Evolutionary conservation across 148 eudicot genomes (phyloP).

Genomic region (Amaranthus palmeri): DNA sequence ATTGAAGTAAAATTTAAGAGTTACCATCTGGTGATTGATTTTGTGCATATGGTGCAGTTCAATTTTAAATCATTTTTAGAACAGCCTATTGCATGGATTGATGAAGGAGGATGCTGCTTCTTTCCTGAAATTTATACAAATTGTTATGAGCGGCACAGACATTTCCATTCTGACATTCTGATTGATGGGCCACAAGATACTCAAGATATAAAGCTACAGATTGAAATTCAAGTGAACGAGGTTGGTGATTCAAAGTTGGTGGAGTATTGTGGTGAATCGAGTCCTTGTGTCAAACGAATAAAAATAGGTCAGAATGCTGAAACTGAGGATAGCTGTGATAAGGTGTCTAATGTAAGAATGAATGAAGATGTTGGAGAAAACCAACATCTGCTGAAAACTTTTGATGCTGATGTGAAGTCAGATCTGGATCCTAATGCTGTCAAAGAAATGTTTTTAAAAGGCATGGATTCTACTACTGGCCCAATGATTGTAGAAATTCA

Average conservation of each 20-base stretch:
- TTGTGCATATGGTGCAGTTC: slow-evolving; percentile 67
- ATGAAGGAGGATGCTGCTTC: slow-evolving; percentile 71
- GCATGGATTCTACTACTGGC: slow-evolving; percentile 36
- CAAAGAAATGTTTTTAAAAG: slow-evolving; percentile 43
- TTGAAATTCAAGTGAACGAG: slow-evolving; percentile 72
- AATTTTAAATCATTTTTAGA: slow-evolving; percentile 53
- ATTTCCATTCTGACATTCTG: slow-evolving; percentile 24
- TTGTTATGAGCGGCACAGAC: slow-evolving; percentile 28
- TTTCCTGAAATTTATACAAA: slow-evolving; percentile 61
- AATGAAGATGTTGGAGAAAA: slow-evolving; percentile 34
- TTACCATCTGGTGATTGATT: slow-evolving; percentile 48
- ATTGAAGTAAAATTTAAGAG: slow-evolving; percentile 54
- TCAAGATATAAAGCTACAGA: slow-evolving; percentile 59
- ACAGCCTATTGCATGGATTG: slow-evolving; percentile 90
- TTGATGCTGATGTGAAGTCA: slow-evolving; percentile 10
- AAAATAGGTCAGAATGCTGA: slow-evolving; percentile 39
- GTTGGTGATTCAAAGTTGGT: slow-evolving; percentile 28
- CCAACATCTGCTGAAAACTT: slow-evolving; percentile 26
- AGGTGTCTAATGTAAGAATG: slow-evolving; percentile 35
- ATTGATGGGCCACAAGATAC: slow-evolving; percentile 30
- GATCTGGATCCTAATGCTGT: slow-evolving; percentile 37
- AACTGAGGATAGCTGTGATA: slow-evolving; percentile 43
- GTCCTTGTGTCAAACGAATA: slow-evolving; percentile 47
- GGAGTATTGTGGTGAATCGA: slow-evolving; percentile 66
- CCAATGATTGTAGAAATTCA: slow-evolving; percentile 39